A percentile compares a stretch with the other conserved stretches of the same genome.
phyloP scores from a whole-genome alignment of 768 basidiomycete genomes.

The Hericium coralloides region DNA sequence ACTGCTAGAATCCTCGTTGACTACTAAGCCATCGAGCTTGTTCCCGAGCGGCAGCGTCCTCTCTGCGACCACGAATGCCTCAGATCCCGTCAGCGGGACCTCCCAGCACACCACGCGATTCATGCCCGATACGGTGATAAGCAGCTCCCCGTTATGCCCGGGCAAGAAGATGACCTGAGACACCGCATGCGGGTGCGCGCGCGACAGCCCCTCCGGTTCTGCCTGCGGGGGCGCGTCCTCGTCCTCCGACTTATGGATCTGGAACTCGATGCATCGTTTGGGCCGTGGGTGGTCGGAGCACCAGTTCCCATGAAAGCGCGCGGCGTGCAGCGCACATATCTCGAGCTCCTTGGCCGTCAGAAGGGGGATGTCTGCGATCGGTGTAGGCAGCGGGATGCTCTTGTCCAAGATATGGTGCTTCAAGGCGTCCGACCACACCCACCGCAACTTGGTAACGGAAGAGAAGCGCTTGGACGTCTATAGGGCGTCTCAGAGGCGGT shows the following conservation, averaged over 20 bases:
- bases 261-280: constrained; percentile 17
- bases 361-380: constrained; percentile 18
- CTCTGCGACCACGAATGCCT: constrained; percentile 24
- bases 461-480: constrained; percentile 24
- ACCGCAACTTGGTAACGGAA: constrained; percentile 25
- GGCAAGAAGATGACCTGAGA: constrained; percentile 23
- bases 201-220: background rate
- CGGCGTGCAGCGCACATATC: constrained; percentile 25
- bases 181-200: constrained; percentile 10
- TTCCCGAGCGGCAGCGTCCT: constrained; percentile 8
- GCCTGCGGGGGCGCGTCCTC: constrained; percentile 4
- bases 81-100: constrained; percentile 24
- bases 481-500: background rate
- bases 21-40: constrained; percentile 19
- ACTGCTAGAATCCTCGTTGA: constrained; percentile 21
- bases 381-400: constrained; percentile 25
- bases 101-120: constrained; percentile 26
- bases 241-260: constrained; percentile 4
- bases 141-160: constrained; percentile 22
- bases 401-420: constrained; percentile 24
- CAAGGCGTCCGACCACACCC: constrained; percentile 29
- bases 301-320: constrained; percentile 28
- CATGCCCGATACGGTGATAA: constrained; percentile 20
- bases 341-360: constrained; percentile 26
- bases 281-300: constrained; percentile 19